Evolutionary conservation across 345 rosid species (phyloP), one percentile per base, ranked within the genome.

Genomic region (Dipteronia dyeriana): DNA sequence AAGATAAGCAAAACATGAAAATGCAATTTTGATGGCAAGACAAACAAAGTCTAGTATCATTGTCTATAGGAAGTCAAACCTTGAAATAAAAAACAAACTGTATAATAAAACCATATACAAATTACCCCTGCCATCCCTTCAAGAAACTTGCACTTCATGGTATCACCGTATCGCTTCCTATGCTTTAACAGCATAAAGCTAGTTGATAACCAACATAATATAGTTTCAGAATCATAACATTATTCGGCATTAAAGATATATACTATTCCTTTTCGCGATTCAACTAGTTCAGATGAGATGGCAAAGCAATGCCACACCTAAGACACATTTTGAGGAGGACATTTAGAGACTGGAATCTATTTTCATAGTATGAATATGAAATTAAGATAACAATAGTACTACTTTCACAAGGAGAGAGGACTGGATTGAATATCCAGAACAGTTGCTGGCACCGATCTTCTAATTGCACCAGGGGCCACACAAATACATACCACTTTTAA

Each of bases 11-110:
- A 59, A 73, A 59, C 20, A 26, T 23, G 22, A 47, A 2, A 65
- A 57, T 59, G 60, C 62, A 68, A 70, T 43, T 53, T 31, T 43
- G 66, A 75, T 53, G n/a, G 75, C 66, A 69, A 51, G n/a, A 68
- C 23, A 47, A 62, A 59, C 13, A 56, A 23, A 60, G 69, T 7
- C 63, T 2, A 38, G 38, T 11, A 13, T 45, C 25, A 77, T 26
- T 60, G 59, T 45, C 68, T 60, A 22, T 47, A 39, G 26, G 4
- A 47, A 70, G 43, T 29, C 38, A 62, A 61, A 0, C 64, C 14
- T 56, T 61, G 34, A 49, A 31, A n/a, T 34, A 2, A 22, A n/a
- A 31, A 38, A 22, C n/a, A 13, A 61, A 67, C 17, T 17, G 72
- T n/a, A 39, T 6, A 22, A 3, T 31, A 23, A 81, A 62, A 13